Evolutionary conservation across 768 basidiomycete genomes (phyloP).

Genomic region (Thelephora ganbajun): DNA sequence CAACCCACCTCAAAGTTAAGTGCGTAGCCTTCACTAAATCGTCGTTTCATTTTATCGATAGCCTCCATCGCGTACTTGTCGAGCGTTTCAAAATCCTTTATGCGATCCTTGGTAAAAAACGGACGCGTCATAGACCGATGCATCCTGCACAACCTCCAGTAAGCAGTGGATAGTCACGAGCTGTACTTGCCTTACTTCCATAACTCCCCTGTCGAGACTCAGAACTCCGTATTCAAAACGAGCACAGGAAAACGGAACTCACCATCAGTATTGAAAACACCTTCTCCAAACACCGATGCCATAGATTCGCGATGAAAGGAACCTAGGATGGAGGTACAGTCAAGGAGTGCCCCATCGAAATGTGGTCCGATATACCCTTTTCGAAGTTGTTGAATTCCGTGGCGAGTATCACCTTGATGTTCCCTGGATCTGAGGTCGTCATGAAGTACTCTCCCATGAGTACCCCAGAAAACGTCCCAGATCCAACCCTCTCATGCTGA

Average conservation of each 20-base stretch:
- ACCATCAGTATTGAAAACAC: constrained; percentile 50
- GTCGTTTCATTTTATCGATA: constrained; percentile 4
- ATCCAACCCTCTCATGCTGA: too few species aligned
- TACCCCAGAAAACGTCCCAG: too few species aligned
- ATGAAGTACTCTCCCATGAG: constrained; percentile 8
- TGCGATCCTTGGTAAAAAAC: constrained; percentile 33
- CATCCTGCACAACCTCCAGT: constrained; percentile 23
- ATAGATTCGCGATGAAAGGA: constrained; percentile 10
- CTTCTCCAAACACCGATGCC: constrained; percentile 32
- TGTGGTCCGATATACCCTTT: constrained; percentile 19
- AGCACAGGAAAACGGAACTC: constrained; percentile 1
- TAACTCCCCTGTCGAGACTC: constrained; percentile 32
- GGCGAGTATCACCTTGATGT: constrained; percentile 31
- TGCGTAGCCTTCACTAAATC: constrained; percentile 7
- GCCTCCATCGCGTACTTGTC: constrained; percentile 10
- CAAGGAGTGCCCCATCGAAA: constrained; percentile 7
- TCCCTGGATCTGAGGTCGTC: constrained; percentile 33
- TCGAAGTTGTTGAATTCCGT: constrained; percentile 29
- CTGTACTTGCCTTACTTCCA: constrained; percentile 38
- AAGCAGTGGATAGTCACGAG: not conserved
- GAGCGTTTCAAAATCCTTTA: constrained; percentile 15
- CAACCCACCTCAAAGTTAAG: constrained; percentile 8
- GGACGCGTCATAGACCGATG: constrained; percentile 58
- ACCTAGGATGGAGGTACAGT: constrained; percentile 7
- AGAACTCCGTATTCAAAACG: not conserved